Evolutionary conservation across 176 grass and related monocot species (phyloP), one percentile per base, ranked within the genome.

Genomic region (Elymus sibiricus): DNA sequence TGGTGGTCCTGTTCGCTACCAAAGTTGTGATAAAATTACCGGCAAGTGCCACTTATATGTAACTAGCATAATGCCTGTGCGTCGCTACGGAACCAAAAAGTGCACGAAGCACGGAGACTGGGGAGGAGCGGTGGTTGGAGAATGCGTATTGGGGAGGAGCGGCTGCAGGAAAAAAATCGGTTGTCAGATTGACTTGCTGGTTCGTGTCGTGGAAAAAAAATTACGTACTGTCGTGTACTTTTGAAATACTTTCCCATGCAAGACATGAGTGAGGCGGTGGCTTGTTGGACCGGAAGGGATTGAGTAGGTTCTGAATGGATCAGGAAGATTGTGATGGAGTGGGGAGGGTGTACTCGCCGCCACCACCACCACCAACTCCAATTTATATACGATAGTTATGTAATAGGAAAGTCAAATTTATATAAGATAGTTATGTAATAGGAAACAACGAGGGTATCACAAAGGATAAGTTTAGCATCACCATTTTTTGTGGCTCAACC

Each of bases 1-100:
- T 73, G 39, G 39, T 26, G 22, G 12, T 15, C 38, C 6, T 44
- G 39, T 73, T 73, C 25, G n/a, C 22, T 43, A 44, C 37, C 69
- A 43, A 72, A 73, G 39, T 73, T 73, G 39, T 44, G 70, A 73
- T 73, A n/a, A 44, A 73, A 73, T 43, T 25, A 73, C 39, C n/a
- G 2, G 12, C 38, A 74, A 46, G 24, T 47, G 39, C 70, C 70
- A 47, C 70, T 46, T 27, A 46, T 46, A 27, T 74, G 39, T 29
- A 28, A 28, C 53, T 56, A 56, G 53, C 55, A 58, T 58, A 58
- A 58, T 19, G 19, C 55, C 55, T 7, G 0, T 58, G 55, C 21
- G 55, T 22, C 55, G 21, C 19, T 58, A 58, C 21, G 55, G 21
- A 22, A 58, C 21, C 55, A 58, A 58, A 58, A 58, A 9, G 7